phyloP scores from a whole-genome alignment of 2,329 filamentous ascomycete genomes.

The Fusarium chuoi region DNA sequence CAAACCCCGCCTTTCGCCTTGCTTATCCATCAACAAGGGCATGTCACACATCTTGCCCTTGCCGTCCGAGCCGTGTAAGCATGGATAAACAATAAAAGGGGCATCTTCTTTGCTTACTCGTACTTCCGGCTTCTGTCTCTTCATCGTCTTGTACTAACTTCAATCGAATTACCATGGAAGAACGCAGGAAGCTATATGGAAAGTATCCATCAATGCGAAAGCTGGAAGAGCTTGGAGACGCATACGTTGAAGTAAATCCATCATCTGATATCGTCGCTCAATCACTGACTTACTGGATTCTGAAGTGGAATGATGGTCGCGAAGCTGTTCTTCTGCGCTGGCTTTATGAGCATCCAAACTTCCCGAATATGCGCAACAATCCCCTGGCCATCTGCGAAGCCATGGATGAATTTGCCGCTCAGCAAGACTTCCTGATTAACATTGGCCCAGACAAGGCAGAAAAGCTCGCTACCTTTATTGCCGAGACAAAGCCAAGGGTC shows the following conservation, averaged over 20 bases:
- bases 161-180: background rate
- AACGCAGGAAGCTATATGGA: background rate
- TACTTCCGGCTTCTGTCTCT: accelerated
- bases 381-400: background rate
- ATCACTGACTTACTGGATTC: too few species aligned
- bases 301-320: background rate
- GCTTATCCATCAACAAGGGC: background rate
- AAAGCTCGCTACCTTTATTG: background rate
- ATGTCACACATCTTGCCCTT: background rate
- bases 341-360: background rate
- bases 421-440: background rate
- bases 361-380: background rate
- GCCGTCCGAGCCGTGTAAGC: background rate
- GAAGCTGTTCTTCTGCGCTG: background rate
- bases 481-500: background rate
- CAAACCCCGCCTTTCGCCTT: background rate
- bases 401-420: background rate
- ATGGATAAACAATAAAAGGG: background rate
- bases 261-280: background rate
- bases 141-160: background rate
- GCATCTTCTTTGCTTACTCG: background rate
- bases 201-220: background rate
- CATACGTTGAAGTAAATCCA: background rate
- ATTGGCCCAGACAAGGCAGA: background rate
- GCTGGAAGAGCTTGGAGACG: background rate